Percentiles rank a stretch among this genome's conserved stretches.
Conservation (phyloP, 768 basidiomycete species). For the Scleroderma bovista region DNA sequence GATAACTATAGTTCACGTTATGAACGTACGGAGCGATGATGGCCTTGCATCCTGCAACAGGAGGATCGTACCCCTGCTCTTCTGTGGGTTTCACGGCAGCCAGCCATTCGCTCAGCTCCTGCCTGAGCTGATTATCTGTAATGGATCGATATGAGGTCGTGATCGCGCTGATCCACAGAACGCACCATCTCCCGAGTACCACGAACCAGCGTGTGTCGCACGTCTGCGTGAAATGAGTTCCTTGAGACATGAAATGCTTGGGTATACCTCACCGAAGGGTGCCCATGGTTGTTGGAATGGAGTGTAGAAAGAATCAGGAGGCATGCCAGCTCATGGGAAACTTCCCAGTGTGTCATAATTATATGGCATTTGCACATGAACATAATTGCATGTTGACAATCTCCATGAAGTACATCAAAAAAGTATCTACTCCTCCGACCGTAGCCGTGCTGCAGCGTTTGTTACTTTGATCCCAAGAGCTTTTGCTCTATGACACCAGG, state of each 20-base stretch:
- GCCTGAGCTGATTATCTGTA: constrained; percentile 51
- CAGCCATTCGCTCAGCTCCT: constrained; percentile 63
- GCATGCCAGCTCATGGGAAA: not conserved
- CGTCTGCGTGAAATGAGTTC: constrained; percentile 29
- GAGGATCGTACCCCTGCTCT: constrained; percentile 50
- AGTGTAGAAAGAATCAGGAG: not conserved
- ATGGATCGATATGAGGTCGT: constrained; percentile 7
- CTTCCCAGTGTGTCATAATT: not conserved
- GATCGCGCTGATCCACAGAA: constrained; percentile 12
- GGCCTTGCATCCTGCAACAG: constrained; percentile 71
- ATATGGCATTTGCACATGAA: constrained; percentile 28
- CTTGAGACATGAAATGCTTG: not conserved
- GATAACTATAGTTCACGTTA: not conserved
- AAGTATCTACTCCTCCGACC: constrained; percentile 81
- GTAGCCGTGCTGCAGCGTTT: constrained; percentile 86
- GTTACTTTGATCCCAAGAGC: constrained; percentile 89
- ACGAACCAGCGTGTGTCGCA: constrained; percentile 84
- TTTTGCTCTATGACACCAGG: constrained; percentile 55
- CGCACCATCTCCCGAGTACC: constrained; percentile 76
- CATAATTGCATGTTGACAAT: constrained; percentile 46
- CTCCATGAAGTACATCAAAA: constrained; percentile 34
- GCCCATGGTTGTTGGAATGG: constrained; percentile 13
- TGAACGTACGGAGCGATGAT: constrained; percentile 89
- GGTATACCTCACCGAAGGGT: constrained; percentile 21
- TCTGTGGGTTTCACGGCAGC: constrained; percentile 44